Conservation (phyloP, 2,329 filamentous ascomycete genomes). For the Sporothrix protearum region DNA sequence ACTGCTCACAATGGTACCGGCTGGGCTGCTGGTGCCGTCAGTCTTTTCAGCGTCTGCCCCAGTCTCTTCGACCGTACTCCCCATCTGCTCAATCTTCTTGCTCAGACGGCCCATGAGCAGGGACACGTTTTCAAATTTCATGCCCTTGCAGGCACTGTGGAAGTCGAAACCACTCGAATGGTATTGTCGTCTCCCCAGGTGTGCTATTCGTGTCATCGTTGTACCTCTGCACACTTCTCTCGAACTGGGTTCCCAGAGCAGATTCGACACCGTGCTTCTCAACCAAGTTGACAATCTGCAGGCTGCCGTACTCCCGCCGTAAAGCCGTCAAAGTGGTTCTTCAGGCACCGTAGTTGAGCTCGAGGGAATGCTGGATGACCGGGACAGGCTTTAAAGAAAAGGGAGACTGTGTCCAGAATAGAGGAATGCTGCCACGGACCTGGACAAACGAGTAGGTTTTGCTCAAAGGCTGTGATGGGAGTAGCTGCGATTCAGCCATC, state of each 20-base stretch:
- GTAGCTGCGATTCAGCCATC: conserved; percentile 52
- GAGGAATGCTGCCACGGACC: conserved; percentile 81
- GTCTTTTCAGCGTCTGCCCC: background rate
- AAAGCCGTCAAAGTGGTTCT: conserved; percentile 77
- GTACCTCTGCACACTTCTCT: conserved; percentile 61
- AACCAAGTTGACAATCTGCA: conserved; percentile 80
- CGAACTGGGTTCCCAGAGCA: conserved; percentile 73
- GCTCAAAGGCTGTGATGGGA: conserved; percentile 33
- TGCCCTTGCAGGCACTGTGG: conserved; percentile 83
- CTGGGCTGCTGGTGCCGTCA: background rate
- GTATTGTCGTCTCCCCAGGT: conserved; percentile 43
- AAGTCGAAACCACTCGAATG: conserved; percentile 99
- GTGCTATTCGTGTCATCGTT: conserved; percentile 54
- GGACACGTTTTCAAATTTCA: conserved; percentile 96
- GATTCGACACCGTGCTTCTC: conserved; percentile 84
- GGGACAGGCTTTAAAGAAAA: conserved; percentile 90
- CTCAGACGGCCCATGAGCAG: conserved; percentile 69
- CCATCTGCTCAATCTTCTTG: conserved; percentile 63
- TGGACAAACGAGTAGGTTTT: conserved; percentile 83
- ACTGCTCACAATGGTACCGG: background rate
- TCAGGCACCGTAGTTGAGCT: conserved; percentile 77
- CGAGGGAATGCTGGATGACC: conserved; percentile 72
- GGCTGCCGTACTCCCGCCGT: conserved; percentile 63
- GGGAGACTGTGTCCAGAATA: conserved; percentile 93
- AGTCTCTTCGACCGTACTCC: conserved; percentile 61